Evolutionary conservation across 352 stramenopile genomes (phyloP), one percentile per base, ranked within the genome.

Genomic region (Pythium aristosporum): DNA sequence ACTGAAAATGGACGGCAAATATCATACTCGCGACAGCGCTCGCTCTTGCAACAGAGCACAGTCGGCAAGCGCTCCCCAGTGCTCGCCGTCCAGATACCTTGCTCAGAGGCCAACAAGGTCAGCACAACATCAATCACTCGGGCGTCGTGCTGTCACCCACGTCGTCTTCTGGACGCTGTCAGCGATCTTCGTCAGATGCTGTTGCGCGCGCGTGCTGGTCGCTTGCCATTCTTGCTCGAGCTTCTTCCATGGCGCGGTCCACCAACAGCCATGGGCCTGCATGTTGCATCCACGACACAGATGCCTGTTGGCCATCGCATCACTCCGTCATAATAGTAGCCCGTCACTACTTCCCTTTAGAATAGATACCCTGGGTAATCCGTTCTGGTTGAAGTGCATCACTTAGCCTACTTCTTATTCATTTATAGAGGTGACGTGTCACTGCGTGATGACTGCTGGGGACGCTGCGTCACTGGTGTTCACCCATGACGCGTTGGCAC

Each of bases 131-230:
- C 25, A 16, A 46, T 44, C 16, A 18, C 23, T 16, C 18, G 11
- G 39, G 16, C 34, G 34, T 39, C 34, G 34, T 16, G 4, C 11
- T 18, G 15, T 20, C 0, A 59, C 79, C 25, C 57, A 93, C 84
- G 80, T 88, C 16, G 79, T 90, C 62, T 89, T 91, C 63, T 93
- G 84, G 34, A 89, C 57, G 48, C 73, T 82, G 50, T 93, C 84
- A 9, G 84, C 79, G 16, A 90, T 67, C 68, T 87, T 89, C 23
- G 60, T 66, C 39, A 93, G 73, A 20, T 91, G 78, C 57, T 86
- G 70, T 66, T 93, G 79, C 1, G 75, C 84, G 15, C 69, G 69
- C 8, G 63, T 57, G 39, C 62, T 78, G n/a, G 60, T 48, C n/a
- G 63, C 66, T 43, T 84, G 74, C 84, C 85, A 93, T 59, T 91